Percentiles rank a stretch among this genome's conserved stretches.
phyloP scores from a whole-genome alignment of 2,329 filamentous ascomycete species.

The Lithohypha guttulata region DNA sequence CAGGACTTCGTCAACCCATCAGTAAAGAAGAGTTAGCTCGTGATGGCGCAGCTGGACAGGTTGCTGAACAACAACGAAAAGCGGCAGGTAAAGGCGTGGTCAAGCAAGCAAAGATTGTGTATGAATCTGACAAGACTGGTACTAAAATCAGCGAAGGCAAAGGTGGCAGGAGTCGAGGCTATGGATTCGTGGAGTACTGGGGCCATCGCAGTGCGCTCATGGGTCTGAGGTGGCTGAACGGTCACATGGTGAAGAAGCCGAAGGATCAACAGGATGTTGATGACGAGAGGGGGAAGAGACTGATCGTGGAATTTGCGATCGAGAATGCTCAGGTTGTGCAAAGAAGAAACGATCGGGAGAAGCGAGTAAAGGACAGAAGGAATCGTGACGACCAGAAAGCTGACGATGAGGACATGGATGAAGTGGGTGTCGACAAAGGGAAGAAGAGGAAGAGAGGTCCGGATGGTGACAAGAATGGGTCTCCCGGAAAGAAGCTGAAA shows the following conservation, averaged over 20 bases:
- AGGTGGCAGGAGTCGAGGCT: slow-evolving; percentile 77
- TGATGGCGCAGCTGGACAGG: slow-evolving; percentile 67
- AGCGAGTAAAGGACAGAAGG: slow-evolving; percentile 25
- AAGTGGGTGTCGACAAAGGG: slow-evolving; percentile 23
- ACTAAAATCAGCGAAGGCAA: slow-evolving; percentile 68
- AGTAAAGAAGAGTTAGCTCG: slow-evolving; percentile 82
- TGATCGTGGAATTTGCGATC: slow-evolving; percentile 95
- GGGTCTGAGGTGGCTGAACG: slow-evolving; percentile 89
- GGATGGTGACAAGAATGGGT: slow-evolving; percentile 11
- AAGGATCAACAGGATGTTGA: slow-evolving; percentile 24
- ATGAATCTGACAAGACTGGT: slow-evolving; percentile 68
- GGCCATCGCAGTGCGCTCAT: slow-evolving; percentile 90
- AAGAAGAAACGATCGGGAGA: slow-evolving; percentile 57
- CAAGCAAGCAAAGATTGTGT: slow-evolving; percentile 87
- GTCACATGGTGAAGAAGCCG: slow-evolving; percentile 46
- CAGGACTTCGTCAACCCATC: slow-evolving; percentile 61
- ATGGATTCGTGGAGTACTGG: slow-evolving; percentile 94
- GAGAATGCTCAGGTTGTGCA: slow-evolving; percentile 95
- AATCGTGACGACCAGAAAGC: slow-evolving; percentile 28
- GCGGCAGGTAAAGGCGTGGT: slow-evolving; percentile 78
- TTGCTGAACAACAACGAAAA: slow-evolving; percentile 69
- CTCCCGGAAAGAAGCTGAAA: slow-evolving; percentile 13
- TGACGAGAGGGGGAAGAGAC: slow-evolving; percentile 67
- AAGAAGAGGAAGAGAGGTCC: slow-evolving; percentile 24
- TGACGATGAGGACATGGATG: slow-evolving; percentile 15